Base-by-base conservation (phyloP, 2,329 filamentous ascomycete genomes). In the Beauveria bassiana region DNA sequence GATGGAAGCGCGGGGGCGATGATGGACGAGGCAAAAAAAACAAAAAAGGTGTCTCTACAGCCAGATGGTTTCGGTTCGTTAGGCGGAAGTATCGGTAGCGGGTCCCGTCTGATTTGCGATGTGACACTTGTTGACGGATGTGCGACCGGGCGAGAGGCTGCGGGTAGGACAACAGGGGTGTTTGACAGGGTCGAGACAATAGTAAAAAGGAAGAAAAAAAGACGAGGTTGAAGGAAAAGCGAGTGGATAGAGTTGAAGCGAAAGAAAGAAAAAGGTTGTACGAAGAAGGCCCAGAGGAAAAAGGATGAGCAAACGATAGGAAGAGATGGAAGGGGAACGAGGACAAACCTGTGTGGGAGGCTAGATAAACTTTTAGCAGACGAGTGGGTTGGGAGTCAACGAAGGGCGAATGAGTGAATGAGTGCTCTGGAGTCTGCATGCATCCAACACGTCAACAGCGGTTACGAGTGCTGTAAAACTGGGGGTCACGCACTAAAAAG, bases 11-110 rank as follows among this genome's bases (percentile, higher is more conserved):
- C 57, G 46, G 55, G 16, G n/a, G 46, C 38, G 47, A 59, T 59
- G 57, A 59, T 59, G 46, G 57, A 52, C 55, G 45, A 58, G 46
- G 38, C 47, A 59, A 59, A 51, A 59, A 59, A 24, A 28, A 14
- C 28, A 18, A 50, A 20, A 16, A n/a, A 22, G 18, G 55, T 45
- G 45, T 49, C n/a, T 45, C 28, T 16, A 45, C n/a, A 6, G 55
- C n/a, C 18, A 34, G 54, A 56, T 28, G 31, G 55, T 40, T 46
- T 28, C 28, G 16, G 55, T 24, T 20, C n/a, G 52, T 10, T 34
- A 43, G 51, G 51, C 38, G 8, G 40, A 59, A 59, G 55, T 50
- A 50, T 59, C 46, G 55, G 46, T 47, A 50, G 55, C 55, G 55
- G 55, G 55, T 59, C 55, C 42, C n/a, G 31, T 42, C 7, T 28